Conservation (phyloP, 2,329 filamentous ascomycete species). For the Colletotrichum tofieldiae region DNA sequence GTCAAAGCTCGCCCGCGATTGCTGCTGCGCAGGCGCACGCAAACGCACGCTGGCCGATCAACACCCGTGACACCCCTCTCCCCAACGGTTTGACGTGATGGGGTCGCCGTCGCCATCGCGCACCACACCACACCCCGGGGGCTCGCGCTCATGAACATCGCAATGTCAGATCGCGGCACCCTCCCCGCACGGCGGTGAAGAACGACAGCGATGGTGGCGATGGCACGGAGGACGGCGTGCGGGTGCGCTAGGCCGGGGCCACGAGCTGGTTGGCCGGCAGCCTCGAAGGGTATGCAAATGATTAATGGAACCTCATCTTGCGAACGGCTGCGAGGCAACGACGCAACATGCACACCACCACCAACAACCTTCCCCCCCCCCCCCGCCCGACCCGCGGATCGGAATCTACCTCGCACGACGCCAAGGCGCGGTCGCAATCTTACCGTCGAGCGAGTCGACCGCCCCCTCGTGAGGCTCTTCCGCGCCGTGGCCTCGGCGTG, state of each 20-base stretch:
- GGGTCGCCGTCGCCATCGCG: not conserved
- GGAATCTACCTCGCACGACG: conserved; percentile 37
- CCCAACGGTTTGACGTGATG: not conserved
- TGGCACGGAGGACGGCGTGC: not conserved
- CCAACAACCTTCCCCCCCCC: not conserved
- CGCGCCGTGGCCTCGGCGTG: not conserved
- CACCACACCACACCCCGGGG: not conserved
- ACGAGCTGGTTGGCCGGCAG: not conserved
- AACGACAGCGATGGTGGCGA: not conserved
- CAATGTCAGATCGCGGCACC: conserved; percentile 3
- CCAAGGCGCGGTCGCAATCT: conserved; percentile 25
- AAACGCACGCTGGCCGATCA: not conserved
- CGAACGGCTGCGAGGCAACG: not conserved
- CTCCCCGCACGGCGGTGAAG: conserved; percentile 9
- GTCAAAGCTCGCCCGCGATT: not conserved
- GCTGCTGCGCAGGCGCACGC: not conserved
- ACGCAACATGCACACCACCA: not conserved
- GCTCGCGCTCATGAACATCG: conserved; percentile 9
- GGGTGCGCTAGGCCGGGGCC: not conserved
- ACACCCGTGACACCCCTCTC: not conserved
- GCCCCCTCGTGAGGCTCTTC: not conserved
- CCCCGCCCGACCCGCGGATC: conserved; percentile 30
- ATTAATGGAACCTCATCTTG: conserved; percentile 35
- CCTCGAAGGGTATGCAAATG: not conserved
- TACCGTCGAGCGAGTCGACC: not conserved